A percentile compares a stretch with the other conserved stretches of the same genome.
Evolutionary conservation across 345 rosid species (phyloP).

Genomic region (Eutrema heterophyllum): DNA sequence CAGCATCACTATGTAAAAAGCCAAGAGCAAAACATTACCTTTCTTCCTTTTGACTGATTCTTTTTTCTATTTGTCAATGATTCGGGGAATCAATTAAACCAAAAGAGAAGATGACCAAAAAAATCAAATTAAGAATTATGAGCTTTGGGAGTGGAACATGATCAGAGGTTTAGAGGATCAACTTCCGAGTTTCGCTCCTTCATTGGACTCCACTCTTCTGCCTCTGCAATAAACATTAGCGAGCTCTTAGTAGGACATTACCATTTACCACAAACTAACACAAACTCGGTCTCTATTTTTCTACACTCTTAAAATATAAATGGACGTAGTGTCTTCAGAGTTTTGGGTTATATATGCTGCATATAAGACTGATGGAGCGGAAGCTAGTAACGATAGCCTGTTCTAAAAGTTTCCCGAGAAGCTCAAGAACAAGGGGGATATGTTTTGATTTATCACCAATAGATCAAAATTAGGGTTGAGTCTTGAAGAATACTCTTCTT

Average conservation of each 20-base stretch:
- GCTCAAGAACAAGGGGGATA: no score
- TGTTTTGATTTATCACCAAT: no score
- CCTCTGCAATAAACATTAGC: constrained; percentile 15
- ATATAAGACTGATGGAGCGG: background rate
- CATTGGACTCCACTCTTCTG: constrained; percentile 24
- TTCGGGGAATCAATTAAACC: background rate
- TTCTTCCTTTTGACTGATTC: background rate
- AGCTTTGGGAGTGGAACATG: background rate
- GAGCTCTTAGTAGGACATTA: background rate
- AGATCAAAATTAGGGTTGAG: no score
- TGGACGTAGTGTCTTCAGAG: background rate
- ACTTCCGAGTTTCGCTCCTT: constrained; percentile 27
- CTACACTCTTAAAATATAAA: background rate
- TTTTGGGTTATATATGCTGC: background rate
- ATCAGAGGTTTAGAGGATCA: constrained; percentile 25
- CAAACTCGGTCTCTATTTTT: background rate
- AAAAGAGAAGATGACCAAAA: background rate
- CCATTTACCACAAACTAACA: constrained; percentile 4
- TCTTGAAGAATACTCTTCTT: no score
- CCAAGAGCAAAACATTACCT: background rate
- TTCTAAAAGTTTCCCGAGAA: no score
- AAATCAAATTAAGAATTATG: constrained; percentile 4
- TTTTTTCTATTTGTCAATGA: background rate
- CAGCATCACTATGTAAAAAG: background rate
- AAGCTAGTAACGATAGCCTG: no score